A percentile compares a stretch with the other conserved stretches of the same genome.
Evolutionary conservation across 257 asterid species (phyloP).

Genomic region (Jacaranda mimosifolia): DNA sequence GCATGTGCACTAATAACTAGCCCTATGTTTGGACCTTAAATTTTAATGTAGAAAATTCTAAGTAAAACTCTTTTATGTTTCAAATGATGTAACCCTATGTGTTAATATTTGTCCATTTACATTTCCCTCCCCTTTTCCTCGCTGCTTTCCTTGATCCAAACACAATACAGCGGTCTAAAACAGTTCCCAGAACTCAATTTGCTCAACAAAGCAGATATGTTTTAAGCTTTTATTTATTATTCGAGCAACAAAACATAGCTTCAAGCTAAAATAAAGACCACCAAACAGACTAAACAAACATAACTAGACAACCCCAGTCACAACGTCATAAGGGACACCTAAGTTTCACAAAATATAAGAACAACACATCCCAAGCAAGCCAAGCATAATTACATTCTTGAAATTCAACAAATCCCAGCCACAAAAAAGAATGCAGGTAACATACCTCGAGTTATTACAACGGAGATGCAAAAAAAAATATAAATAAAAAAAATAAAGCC

Average conservation of each 20-base stretch:
- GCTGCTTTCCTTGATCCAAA: too few relatives aligned
- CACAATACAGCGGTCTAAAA: neutral
- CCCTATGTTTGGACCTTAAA: too few relatives aligned
- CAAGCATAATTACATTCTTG: constrained; percentile 9
- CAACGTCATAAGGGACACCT: constrained; percentile 25
- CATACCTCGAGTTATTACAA: constrained; percentile 30
- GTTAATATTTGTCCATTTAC: too few relatives aligned
- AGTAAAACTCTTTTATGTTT: too few relatives aligned
- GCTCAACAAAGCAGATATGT: constrained; percentile 40
- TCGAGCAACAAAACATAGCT: constrained; percentile 34
- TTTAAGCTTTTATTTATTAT: constrained; percentile 9
- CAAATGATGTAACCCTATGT: too few relatives aligned
- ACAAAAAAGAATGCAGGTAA: constrained; percentile 5
- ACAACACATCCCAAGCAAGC: neutral
- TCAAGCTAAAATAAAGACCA: constrained; percentile 34
- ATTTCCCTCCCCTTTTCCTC: too few relatives aligned
- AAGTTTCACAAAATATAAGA: constrained; percentile 5
- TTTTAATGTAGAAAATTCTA: too few relatives aligned
- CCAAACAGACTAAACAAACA: constrained; percentile 36
- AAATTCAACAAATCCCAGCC: constrained; percentile 19
- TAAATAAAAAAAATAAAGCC: neutral
- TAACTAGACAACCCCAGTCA: neutral
- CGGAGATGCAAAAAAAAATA: constrained; percentile 8
- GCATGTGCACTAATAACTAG: neutral
- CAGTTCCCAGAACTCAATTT: constrained; percentile 22